Evolutionary conservation across 2,329 filamentous ascomycete genomes (phyloP).

Genomic region (Phaeoacremonium minimum): DNA sequence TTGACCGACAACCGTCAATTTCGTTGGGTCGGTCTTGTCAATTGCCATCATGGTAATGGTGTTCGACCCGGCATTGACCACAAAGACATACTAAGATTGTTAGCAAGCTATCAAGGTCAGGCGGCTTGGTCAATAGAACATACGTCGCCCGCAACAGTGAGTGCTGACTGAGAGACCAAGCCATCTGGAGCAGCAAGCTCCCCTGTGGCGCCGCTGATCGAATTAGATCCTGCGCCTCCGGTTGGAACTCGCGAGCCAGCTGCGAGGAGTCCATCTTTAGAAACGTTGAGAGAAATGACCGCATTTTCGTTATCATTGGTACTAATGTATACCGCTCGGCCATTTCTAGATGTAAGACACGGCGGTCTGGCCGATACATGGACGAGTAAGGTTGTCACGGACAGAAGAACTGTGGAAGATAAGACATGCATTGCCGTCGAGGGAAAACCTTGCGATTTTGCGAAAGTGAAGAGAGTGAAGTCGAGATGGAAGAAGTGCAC

Average conservation of each 20-base stretch:
- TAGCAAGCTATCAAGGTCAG: background rate
- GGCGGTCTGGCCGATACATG: background rate
- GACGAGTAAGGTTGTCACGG: background rate
- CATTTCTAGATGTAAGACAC: conserved; percentile 4
- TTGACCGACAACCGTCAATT: conserved; percentile 36
- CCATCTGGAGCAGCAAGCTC: conserved; percentile 41
- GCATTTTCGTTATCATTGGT: conserved; percentile 47
- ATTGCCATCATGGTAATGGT: conserved; percentile 46
- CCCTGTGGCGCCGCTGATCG: conserved; percentile 29
- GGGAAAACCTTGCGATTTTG: too few species aligned
- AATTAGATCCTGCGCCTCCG: conserved; percentile 38
- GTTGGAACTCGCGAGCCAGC: conserved; percentile 36
- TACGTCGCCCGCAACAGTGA: conserved; percentile 47
- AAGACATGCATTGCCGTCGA: background rate
- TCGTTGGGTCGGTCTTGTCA: conserved; percentile 31
- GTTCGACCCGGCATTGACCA: conserved; percentile 51
- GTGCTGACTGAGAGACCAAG: conserved; percentile 43
- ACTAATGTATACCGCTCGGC: conserved; percentile 50
- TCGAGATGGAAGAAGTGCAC: background rate
- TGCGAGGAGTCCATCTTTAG: conserved; percentile 38
- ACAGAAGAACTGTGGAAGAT: background rate
- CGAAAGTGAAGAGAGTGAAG: background rate
- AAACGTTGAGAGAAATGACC: conserved; percentile 45
- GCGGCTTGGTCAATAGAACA: conserved; percentile 11
- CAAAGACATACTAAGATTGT: conserved; percentile 41